Evolutionary conservation across 106 monocot species (phyloP).

Genomic region (Phalaenopsis equestris): DNA sequence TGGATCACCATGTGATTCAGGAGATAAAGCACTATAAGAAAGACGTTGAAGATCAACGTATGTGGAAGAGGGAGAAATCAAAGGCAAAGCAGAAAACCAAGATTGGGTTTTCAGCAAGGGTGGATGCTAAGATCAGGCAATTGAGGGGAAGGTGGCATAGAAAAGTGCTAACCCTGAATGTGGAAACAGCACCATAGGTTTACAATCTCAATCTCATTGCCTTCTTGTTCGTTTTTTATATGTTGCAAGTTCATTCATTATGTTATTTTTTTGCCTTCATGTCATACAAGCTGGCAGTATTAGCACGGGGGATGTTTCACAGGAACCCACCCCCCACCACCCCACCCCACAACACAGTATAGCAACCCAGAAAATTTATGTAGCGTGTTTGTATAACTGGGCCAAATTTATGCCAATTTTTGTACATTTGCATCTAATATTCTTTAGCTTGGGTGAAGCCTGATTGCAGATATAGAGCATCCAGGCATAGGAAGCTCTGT

Average conservation of each 20-base stretch:
- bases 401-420: not conserved
- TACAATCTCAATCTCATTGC: not conserved
- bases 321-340: not conserved
- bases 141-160: slow-evolving; percentile 34
- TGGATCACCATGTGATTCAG: slow-evolving; percentile 71
- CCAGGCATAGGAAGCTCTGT: too few species aligned
- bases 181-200: slow-evolving; percentile 21
- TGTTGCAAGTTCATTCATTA: not conserved
- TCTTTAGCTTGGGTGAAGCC: too few species aligned
- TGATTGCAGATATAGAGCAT: too few species aligned
- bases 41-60: slow-evolving; percentile 57
- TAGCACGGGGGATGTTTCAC: not conserved
- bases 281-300: not conserved
- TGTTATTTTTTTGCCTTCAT: not conserved
- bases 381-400: not conserved
- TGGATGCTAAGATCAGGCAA: slow-evolving; percentile 60
- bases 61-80: slow-evolving; percentile 60
- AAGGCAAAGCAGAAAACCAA: slow-evolving; percentile 58
- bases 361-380: not conserved
- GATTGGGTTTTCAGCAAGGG: slow-evolving; percentile 55
- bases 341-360: too few species aligned
- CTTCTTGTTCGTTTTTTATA: not conserved
- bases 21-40: slow-evolving; percentile 62
- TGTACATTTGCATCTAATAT: not conserved
- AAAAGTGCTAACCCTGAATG: slow-evolving; percentile 16